Base-by-base conservation (phyloP, 768 basidiomycete species). In the Psilocybe subaeruginosa region DNA sequence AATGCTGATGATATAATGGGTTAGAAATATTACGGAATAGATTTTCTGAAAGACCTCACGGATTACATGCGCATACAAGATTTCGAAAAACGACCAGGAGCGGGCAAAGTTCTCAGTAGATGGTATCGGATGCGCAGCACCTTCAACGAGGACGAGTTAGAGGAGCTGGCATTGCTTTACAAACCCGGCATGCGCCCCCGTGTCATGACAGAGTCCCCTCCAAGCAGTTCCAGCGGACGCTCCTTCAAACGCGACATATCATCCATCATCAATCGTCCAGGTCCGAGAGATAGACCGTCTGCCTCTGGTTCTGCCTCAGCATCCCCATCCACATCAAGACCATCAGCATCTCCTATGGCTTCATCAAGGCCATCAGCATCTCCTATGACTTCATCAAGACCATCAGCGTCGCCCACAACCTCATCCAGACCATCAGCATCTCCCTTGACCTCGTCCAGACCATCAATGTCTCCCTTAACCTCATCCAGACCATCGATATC, bases 191-290 rank as follows among this genome's bases (percentile, higher is more conserved):
- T 59, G 41, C 41, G 41, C 41, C 41, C 41, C 14, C 41, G 41
- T 11, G 41, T 43, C 41, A 30, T 37, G 27, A 59, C 64, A 37
- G 59, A 66, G 39, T 39, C 61, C 27, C 31, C 68, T 16, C 59
- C 49, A 19, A 54, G 33, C 23, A 56, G 62, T 33, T 50, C 48
- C 16, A 37, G 54, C 30, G 55, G 64, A 5, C 53, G 69, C 55
- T 70, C 69, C n/a, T 57, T 65, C 50, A 70, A 70, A 50, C 55
- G 69, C 29, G 69, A 70, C 59, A 70, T 70, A 30, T 66, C 68
- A 11, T 66, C 66, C 45, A 70, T 70, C 33, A 48, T 70, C 41
- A 71, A 71, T 54, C 55, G 61, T 54, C 62, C 62, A 47, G 14
- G 59, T n/a, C 9, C 19, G 27, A 30, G 23, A n/a, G 19, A 27